Base-by-base conservation (phyloP, 1,284 basidiomycete genomes). In the Mycosarcoma maydis region DNA sequence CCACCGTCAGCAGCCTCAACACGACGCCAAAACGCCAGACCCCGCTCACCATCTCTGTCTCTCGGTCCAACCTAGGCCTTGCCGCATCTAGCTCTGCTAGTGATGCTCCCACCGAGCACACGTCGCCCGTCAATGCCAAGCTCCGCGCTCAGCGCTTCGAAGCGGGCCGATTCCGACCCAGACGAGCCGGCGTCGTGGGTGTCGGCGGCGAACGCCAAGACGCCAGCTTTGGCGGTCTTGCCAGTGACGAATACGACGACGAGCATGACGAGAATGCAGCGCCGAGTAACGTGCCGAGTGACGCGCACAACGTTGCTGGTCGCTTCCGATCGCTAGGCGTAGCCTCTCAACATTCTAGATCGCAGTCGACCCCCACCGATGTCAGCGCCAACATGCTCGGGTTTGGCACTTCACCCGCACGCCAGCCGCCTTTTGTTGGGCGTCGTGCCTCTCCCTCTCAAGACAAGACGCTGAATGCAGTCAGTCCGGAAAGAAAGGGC, bases 181-280 rank as follows among this genome's bases (percentile, higher is more conserved):
- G 58, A 36, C 47, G 58, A 2, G 53, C 65, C 9, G 65, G 65
- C 22, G 37, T 62, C 0, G 32, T 68, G 16, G 50, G 53, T 17
- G 54, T 62, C 10, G 65, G 54, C 10, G 65, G 45, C 6, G 56
- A 44, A 6, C 40, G 47, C 16, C 19, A 42, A 24, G 51, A 59
- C 39, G 46, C 8, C 6, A 58, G 51, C 47, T 58, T 58, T 19
- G 51, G 54, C 10, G 27, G 24, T 13, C 29, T 34, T 20, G 26
- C 37, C 4, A 40, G 32, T 13, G 49, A 53, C 6, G 30, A 54
- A n/a, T 36, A 48, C 6, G 60, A 60, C 34, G 55, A 59, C 3
- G 59, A 44, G 8, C 30, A 27, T 7, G 59, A 58, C n/a, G 66
- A 69, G 46, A 69, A 69, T 38, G 43, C 52, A n/a, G 47, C 34